These are phyloP conservation scores for Phialophora macrospora DNA, from an alignment of 2,329 filamentous ascomycete genomes.

Conservation along the genomic window DNA sequence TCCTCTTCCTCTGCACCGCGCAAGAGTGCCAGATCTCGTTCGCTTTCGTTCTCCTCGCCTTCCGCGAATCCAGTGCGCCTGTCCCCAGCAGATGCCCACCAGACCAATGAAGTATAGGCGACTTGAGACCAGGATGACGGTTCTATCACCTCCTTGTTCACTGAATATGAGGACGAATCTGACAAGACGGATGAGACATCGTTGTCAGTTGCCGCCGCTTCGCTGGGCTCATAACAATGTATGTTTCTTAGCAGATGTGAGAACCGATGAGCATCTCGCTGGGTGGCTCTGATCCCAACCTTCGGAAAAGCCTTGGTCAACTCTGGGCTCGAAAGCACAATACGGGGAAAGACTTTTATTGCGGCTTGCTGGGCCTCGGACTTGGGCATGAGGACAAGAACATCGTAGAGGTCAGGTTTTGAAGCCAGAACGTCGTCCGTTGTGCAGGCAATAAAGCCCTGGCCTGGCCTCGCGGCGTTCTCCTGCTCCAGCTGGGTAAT, in stretches of 20 bases:
- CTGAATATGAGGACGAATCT: conserved; percentile 49
- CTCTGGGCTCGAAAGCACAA: conserved; percentile 61
- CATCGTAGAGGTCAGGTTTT: conserved; percentile 86
- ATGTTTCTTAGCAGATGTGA: conserved; percentile 70
- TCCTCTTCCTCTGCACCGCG: conserved; percentile 44
- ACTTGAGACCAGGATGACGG: conserved; percentile 64
- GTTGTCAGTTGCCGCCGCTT: conserved; percentile 41
- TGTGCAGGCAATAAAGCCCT: conserved; percentile 91
- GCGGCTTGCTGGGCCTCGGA: conserved; percentile 57
- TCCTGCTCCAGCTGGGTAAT: conserved; percentile 70
- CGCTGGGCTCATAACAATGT: conserved; percentile 29
- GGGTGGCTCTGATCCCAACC: conserved; percentile 78
- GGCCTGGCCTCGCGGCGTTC: conserved; percentile 47
- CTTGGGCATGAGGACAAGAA: conserved; percentile 81
- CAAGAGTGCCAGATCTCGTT: conserved; percentile 51
- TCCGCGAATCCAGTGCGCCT: conserved; percentile 59
- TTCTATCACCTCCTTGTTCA: conserved; percentile 55
- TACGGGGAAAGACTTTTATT: conserved; percentile 73
- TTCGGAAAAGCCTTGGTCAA: conserved; percentile 53
- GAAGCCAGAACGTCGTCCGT: conserved; percentile 90
- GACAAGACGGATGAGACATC: conserved; percentile 44
- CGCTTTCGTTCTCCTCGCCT: conserved; percentile 57
- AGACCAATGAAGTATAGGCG: conserved; percentile 67
- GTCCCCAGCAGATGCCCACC: conserved; percentile 71
- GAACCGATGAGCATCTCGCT: conserved; percentile 85